phyloP scores from a whole-genome alignment of 768 basidiomycete genomes.

The Pulveroboletus sp. region DNA sequence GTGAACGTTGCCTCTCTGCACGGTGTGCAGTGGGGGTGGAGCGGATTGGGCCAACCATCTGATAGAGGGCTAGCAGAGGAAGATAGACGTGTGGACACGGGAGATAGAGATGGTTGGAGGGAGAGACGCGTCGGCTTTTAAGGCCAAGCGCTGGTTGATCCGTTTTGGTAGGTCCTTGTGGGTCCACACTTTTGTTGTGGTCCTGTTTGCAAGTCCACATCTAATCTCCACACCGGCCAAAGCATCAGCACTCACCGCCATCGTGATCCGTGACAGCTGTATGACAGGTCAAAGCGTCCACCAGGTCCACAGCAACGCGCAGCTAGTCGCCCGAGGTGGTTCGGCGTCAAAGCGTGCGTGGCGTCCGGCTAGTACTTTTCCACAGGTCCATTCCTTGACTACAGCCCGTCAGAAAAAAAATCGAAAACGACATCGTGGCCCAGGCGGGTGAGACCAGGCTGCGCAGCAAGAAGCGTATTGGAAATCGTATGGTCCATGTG shows the following conservation, averaged over 20 bases:
- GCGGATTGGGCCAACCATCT: conserved; percentile 25
- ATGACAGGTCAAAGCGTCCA: not conserved
- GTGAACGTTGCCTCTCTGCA: conserved; percentile 12
- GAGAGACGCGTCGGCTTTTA: conserved; percentile 30
- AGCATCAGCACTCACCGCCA: conserved; percentile 4
- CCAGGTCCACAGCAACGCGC: not conserved
- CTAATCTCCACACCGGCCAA: conserved; percentile 9
- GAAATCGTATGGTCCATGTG: not conserved
- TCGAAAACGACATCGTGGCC: too few species aligned
- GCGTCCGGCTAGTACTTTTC: not conserved
- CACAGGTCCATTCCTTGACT: too few species aligned
- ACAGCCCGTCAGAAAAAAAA: too few species aligned
- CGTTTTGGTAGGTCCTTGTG: conserved; percentile 35
- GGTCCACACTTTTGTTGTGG: conserved; percentile 33
- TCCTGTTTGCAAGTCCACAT: conserved; percentile 27
- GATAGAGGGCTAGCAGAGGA: conserved; percentile 5
- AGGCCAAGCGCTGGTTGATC: conserved; percentile 18
- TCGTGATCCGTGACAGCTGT: not conserved
- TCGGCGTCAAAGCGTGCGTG: not conserved
- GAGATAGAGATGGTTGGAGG: conserved; percentile 18
- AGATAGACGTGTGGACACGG: conserved; percentile 10
- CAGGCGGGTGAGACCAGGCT: not conserved
- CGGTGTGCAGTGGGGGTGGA: not conserved
- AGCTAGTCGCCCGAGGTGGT: not conserved
- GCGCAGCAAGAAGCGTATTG: not conserved